Conservation (phyloP, 164 flowering plant genomes). For the Akebia trifoliata region DNA sequence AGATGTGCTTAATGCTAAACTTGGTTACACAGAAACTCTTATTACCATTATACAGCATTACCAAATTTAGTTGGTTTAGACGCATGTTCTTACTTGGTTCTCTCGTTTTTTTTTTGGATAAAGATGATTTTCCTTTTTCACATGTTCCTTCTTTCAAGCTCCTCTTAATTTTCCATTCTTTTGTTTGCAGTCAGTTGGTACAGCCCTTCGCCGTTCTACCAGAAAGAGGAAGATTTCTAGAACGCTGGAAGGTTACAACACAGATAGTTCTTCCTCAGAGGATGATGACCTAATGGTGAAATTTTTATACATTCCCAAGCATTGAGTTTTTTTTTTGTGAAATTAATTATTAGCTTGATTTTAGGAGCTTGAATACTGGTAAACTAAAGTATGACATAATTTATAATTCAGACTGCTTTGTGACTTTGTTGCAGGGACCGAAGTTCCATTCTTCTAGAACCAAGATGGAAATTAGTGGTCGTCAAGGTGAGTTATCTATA, state of each 20-base stretch:
- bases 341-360: slow-evolving; percentile 15
- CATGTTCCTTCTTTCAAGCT: background rate
- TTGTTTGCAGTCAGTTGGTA: slow-evolving; percentile 44
- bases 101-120: background rate
- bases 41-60: no score
- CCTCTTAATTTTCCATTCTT: slow-evolving; percentile 4
- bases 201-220: slow-evolving; percentile 89
- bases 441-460: slow-evolving; percentile 46
- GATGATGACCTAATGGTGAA: slow-evolving; percentile 87
- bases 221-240: slow-evolving; percentile 74
- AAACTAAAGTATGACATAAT: background rate
- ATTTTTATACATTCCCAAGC: slow-evolving; percentile 17
- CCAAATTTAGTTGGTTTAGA: background rate
- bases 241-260: slow-evolving; percentile 53
- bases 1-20: background rate
- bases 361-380: background rate
- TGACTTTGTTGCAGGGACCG: slow-evolving; percentile 42
- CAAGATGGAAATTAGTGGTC: slow-evolving; percentile 37
- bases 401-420: slow-evolving; percentile 9
- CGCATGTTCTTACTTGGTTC: background rate
- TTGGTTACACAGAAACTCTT: no score
- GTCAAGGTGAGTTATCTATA: slow-evolving; percentile 51
- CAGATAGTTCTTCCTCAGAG: slow-evolving; percentile 81
- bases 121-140: background rate
- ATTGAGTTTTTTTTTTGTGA: slow-evolving; percentile 6